Conservation (phyloP, 73 alveolate species). For the Halteria grandinella region DNA sequence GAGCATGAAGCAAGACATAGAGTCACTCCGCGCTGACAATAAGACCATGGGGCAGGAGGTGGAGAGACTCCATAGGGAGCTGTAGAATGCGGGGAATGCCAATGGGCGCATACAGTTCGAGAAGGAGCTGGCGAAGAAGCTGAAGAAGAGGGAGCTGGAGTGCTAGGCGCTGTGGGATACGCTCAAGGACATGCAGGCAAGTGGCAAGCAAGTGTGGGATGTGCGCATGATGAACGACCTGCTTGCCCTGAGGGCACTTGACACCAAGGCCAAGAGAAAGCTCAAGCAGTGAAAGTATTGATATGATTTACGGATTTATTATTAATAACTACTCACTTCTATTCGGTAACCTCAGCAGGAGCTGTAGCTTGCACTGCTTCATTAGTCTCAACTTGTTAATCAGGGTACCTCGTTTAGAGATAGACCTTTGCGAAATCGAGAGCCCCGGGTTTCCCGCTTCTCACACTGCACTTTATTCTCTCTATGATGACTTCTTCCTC, state of each 20-base stretch:
- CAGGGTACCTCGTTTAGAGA: no score
- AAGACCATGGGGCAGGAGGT: conserved; percentile 22
- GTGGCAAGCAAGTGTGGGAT: conserved; percentile 42
- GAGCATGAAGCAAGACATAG: conserved; percentile 61
- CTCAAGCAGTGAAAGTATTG: conserved; percentile 30
- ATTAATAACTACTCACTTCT: no score
- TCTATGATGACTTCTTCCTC: no score
- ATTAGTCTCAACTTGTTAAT: no score
- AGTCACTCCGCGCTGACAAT: conserved; percentile 39
- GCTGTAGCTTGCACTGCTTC: no score
- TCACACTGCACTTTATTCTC: no score
- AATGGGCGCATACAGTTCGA: not conserved
- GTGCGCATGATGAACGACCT: conserved; percentile 52
- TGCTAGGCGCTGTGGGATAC: conserved; percentile 67
- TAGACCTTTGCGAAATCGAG: no score
- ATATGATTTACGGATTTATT: no score
- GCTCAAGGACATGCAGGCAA: conserved; percentile 52
- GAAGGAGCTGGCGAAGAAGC: conserved; percentile 43
- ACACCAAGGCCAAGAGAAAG: conserved; percentile 55
- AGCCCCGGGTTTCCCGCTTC: no score
- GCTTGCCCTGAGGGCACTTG: conserved; percentile 52
- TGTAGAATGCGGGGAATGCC: conserved; percentile 10
- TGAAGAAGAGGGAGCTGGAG: conserved; percentile 64
- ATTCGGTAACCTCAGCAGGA: no score
- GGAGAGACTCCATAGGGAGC: conserved; percentile 40